Evolutionary conservation across 768 basidiomycete genomes (phyloP).

Genomic region (Sistotremastrum suecicum): DNA sequence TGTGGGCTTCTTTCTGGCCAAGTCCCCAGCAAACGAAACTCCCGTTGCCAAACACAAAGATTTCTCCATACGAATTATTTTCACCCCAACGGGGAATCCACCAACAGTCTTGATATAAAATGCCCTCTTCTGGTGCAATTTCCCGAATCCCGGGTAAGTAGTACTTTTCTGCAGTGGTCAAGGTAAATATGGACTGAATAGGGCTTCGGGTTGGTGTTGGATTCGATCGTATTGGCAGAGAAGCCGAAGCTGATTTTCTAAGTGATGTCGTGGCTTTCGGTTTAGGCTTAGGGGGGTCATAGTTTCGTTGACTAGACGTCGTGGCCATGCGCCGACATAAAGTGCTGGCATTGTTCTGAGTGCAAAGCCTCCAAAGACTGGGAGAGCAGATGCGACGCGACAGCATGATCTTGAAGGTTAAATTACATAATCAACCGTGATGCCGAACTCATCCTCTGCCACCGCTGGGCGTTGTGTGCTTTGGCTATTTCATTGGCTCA

Average conservation of each 20-base stretch:
- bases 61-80: conserved; percentile 51
- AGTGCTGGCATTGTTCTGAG: too few relatives aligned
- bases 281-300: conserved; percentile 35
- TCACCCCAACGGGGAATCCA: conserved; percentile 64
- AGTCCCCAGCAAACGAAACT: conserved; percentile 88
- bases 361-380: too few relatives aligned
- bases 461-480: too few relatives aligned
- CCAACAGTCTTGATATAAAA: conserved; percentile 56
- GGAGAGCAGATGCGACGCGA: too few relatives aligned
- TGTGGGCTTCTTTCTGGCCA: conserved; percentile 55
- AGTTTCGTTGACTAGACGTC: not conserved
- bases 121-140: conserved; percentile 39
- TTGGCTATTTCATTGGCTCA: too few relatives aligned
- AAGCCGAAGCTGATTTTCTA: conserved; percentile 72
- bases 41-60: conserved; percentile 82
- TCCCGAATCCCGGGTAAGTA: conserved; percentile 46
- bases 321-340: too few relatives aligned
- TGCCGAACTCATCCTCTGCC: too few relatives aligned
- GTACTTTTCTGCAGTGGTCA: conserved; percentile 80
- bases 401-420: too few relatives aligned
- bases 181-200: conserved; percentile 68
- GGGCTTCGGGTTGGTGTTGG: conserved; percentile 74
- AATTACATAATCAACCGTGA: too few relatives aligned
- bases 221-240: conserved; percentile 72
- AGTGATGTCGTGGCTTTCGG: conserved; percentile 75